Evolutionary conservation across 1,284 basidiomycete species (phyloP).

Genomic region (Tilletia walkeri): DNA sequence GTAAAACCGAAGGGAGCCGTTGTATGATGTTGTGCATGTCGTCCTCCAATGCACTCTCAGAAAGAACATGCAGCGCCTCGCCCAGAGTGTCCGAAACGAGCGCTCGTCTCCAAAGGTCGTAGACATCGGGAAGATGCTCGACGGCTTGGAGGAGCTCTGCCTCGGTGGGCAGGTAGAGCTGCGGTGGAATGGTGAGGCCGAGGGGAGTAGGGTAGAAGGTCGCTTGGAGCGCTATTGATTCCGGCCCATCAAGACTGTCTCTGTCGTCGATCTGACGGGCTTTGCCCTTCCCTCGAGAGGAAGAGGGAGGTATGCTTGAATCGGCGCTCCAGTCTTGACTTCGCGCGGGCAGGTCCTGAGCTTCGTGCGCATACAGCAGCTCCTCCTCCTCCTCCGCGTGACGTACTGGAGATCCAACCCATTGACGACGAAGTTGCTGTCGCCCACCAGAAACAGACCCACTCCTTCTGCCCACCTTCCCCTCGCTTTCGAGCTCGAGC

Average conservation of each 20-base stretch:
- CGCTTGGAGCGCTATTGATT: not conserved
- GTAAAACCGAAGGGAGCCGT: not conserved
- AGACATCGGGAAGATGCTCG: not conserved
- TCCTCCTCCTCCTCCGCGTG: no score
- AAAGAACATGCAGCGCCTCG: not conserved
- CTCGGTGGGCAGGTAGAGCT: constrained; percentile 1
- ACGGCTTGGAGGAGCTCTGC: not conserved
- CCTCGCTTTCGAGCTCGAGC: no score
- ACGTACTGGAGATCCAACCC: no score
- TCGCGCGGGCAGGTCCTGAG: no score
- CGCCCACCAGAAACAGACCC: no score
- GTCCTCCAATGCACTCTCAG: no score
- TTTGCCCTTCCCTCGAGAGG: not conserved
- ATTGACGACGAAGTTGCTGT: no score
- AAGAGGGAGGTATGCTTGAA: no score
- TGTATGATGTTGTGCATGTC: not conserved
- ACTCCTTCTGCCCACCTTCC: no score
- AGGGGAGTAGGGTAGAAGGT: not conserved
- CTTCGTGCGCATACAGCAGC: no score
- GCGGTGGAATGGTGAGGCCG: not conserved
- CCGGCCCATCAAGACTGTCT: no score
- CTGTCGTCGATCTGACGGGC: not conserved
- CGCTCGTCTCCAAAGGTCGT: not conserved
- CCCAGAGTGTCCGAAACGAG: not conserved
- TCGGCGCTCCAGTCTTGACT: no score